Conservation (phyloP, 23 red algal genomes). For the Gracilaria gracilis region DNA sequence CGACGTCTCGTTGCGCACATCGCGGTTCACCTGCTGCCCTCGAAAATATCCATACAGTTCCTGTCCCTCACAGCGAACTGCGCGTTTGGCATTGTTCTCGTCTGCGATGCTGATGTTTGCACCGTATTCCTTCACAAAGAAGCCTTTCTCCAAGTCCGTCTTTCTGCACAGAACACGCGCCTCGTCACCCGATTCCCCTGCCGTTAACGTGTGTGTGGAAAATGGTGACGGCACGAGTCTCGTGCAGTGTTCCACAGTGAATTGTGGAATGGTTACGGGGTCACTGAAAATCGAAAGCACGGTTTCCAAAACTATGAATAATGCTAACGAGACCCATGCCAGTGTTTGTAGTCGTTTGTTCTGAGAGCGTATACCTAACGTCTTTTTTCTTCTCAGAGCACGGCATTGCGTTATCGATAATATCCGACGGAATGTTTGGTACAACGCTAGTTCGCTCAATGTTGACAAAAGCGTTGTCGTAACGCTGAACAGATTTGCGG, state of each 20-base stretch:
- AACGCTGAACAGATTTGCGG: background rate
- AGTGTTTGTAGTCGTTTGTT: background rate
- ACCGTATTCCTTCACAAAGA: background rate
- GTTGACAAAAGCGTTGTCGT: background rate
- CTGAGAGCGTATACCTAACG: background rate
- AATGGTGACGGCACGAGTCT: background rate
- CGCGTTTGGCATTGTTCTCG: background rate
- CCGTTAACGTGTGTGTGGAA: background rate
- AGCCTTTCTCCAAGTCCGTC: background rate
- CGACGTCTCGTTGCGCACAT: background rate
- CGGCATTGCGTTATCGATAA: background rate
- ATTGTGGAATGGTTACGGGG: conserved; percentile 6
- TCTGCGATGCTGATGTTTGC: background rate
- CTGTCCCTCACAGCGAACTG: background rate
- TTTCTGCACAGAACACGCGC: background rate
- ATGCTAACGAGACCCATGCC: conserved; percentile 1
- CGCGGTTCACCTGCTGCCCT: conserved; percentile 5
- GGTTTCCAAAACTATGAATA: conserved; percentile 12
- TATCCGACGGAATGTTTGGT: background rate
- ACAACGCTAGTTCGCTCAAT: conserved; percentile 8
- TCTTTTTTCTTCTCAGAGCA: background rate
- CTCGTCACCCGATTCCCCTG: background rate
- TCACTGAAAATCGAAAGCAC: conserved; percentile 10
- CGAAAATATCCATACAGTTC: conserved; percentile 5
- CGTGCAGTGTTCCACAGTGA: background rate